phyloP scores from a whole-genome alignment of 495 filamentous ascomycete species.

The Penicillium riverlandense region DNA sequence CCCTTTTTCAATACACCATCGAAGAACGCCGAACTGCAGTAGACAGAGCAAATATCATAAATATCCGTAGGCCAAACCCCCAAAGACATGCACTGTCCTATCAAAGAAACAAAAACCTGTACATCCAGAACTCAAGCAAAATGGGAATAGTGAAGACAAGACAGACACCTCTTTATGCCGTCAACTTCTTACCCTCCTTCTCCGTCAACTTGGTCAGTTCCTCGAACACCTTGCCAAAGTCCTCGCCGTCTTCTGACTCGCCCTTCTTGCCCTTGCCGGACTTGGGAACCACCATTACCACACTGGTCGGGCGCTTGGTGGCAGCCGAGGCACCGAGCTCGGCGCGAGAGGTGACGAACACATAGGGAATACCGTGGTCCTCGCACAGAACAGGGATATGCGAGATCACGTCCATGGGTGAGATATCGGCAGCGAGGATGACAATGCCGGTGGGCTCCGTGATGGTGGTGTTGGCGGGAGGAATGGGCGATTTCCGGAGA shows the following conservation, averaged over 20 bases:
- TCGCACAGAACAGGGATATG: constrained; percentile 97
- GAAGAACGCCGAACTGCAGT: constrained; percentile 38
- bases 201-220: constrained; percentile 66
- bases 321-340: constrained; percentile 85
- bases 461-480: constrained; percentile 42
- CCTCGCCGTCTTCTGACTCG: constrained; percentile 46
- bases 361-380: constrained; percentile 89
- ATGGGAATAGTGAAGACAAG: constrained; percentile 21
- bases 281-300: constrained; percentile 74
- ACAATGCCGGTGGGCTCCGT: constrained; percentile 62
- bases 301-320: constrained; percentile 92
- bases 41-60: constrained; percentile 31
- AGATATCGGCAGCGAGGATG: constrained; percentile 93
- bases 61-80: constrained; percentile 39
- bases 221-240: constrained; percentile 66
- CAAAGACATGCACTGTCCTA: constrained; percentile 39
- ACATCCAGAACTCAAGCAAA: constrained; percentile 34
- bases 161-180: constrained; percentile 29
- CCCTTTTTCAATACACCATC: constrained; percentile 41
- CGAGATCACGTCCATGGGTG: constrained; percentile 93
- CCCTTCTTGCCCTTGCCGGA: constrained; percentile 45
- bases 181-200: constrained; percentile 53
- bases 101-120: constrained; percentile 38
- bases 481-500: constrained; percentile 74
- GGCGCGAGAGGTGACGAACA: constrained; percentile 80